These are phyloP conservation scores for Talaromyces ruber DNA, from an alignment of 495 filamentous ascomycete genomes.

Conservation along the genomic window DNA sequence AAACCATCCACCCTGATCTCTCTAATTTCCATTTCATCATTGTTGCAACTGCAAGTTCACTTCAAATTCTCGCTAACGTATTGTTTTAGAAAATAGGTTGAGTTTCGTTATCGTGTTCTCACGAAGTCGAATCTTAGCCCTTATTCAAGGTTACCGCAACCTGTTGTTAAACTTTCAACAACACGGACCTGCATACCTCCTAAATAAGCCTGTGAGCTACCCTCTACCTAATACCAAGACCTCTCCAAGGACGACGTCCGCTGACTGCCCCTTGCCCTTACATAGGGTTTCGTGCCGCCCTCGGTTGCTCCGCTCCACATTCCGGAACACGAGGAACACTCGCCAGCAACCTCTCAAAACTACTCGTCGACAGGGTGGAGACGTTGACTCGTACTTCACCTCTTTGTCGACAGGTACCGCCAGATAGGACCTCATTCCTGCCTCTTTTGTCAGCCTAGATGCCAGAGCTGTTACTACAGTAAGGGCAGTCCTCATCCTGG, in stretches of 20 bases:
- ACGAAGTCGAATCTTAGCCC: background rate
- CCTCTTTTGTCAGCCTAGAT: slow-evolving; percentile 43
- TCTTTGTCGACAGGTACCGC: slow-evolving; percentile 22
- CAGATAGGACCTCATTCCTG: slow-evolving; percentile 40
- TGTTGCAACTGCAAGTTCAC: background rate
- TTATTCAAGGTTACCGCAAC: slow-evolving; percentile 1
- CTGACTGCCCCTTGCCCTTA: slow-evolving; percentile 37
- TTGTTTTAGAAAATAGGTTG: background rate
- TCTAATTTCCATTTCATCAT: background rate
- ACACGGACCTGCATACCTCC: background rate
- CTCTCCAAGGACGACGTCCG: slow-evolving; percentile 12
- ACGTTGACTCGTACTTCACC: slow-evolving; percentile 65
- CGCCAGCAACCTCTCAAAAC: slow-evolving; percentile 14
- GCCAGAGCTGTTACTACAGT: slow-evolving; percentile 54
- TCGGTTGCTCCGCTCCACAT: slow-evolving; percentile 42
- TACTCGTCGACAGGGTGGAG: slow-evolving; percentile 49
- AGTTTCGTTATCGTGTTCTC: background rate
- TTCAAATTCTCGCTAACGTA: background rate
- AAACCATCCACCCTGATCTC: background rate
- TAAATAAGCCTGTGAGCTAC: slow-evolving; percentile 6
- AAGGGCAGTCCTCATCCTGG: slow-evolving; percentile 48
- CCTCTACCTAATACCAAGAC: slow-evolving; percentile 4
- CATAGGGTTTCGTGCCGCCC: slow-evolving; percentile 38
- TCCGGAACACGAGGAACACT: slow-evolving; percentile 34
- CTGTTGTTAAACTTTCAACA: background rate